A percentile compares a stretch with the other conserved stretches of the same genome.
Conservation (phyloP, 192 early-diverging fungal genomes). For the Rhizophlyctis rosea region DNA sequence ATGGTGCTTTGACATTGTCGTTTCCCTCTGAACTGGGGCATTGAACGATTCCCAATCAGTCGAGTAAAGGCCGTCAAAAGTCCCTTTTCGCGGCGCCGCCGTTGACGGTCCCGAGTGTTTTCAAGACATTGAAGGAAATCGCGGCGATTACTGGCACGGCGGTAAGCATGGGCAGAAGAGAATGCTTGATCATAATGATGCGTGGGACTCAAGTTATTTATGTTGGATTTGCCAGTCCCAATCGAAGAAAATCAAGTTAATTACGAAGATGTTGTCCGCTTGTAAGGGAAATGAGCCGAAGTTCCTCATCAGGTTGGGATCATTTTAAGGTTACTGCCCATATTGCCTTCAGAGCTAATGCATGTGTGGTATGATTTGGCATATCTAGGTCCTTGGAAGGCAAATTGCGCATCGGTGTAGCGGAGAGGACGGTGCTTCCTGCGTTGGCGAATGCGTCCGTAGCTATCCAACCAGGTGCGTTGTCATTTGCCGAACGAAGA, state of each 20-base stretch:
- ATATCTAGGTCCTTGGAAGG: constrained; percentile 76
- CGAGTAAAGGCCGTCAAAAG: constrained; percentile 76
- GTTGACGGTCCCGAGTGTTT: constrained; percentile 76
- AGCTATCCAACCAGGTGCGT: constrained; percentile 50
- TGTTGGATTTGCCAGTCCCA: constrained; percentile 59
- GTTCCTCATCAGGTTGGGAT: constrained; percentile 70
- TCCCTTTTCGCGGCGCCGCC: constrained; percentile 81
- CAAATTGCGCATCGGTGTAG: constrained; percentile 93
- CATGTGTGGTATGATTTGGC: too few species aligned
- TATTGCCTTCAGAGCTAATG: too few species aligned
- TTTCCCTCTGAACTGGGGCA: too few species aligned
- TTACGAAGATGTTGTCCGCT: constrained; percentile 69
- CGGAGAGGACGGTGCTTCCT: constrained; percentile 86
- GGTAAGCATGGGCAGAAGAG: constrained; percentile 36
- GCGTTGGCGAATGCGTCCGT: constrained; percentile 85
- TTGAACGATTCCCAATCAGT: constrained; percentile 4
- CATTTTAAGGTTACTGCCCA: too few species aligned
- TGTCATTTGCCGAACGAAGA: too few species aligned
- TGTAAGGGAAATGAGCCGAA: constrained; percentile 81
- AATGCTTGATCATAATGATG: not conserved
- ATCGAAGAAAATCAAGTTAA: constrained; percentile 71
- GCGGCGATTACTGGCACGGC: constrained; percentile 71
- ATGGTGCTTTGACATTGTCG: not conserved
- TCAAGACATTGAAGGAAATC: constrained; percentile 84
- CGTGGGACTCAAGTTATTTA: not conserved